These are phyloP conservation scores for Coemansia brasiliensis DNA, from an alignment of 192 early-diverging fungal genomes.

Conservation along the genomic window DNA sequence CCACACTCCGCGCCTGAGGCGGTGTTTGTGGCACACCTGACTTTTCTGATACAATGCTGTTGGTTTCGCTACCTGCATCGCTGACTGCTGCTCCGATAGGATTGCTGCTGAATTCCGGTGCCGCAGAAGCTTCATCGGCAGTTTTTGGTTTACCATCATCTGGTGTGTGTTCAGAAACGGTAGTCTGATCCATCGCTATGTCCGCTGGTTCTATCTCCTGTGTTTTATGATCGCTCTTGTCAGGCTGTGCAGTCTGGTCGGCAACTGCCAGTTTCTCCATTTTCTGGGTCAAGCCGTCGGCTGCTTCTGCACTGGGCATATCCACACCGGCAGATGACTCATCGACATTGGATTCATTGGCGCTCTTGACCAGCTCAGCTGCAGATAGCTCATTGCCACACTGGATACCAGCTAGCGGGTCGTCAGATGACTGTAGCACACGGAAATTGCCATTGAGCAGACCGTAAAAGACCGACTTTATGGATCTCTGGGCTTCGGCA, in stretches of 20 bases:
- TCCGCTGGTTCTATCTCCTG: too few relatives aligned
- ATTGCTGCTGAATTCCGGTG: neutral
- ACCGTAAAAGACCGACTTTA: constrained; percentile 38
- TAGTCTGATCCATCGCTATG: too few relatives aligned
- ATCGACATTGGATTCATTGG: neutral
- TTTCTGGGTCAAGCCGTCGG: neutral
- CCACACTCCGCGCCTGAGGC: constrained; percentile 16
- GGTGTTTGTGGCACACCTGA: constrained; percentile 10
- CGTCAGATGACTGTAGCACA: constrained; percentile 22
- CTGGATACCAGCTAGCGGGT: constrained; percentile 18
- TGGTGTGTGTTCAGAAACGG: too few relatives aligned
- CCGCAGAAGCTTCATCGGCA: neutral
- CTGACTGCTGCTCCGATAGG: neutral
- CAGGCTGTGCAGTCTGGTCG: neutral
- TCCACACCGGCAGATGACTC: neutral
- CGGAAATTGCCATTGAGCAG: constrained; percentile 29
- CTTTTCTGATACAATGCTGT: constrained; percentile 7
- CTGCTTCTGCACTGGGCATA: neutral
- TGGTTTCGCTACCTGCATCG: neutral
- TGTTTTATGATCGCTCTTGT: neutral
- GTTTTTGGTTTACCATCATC: too few relatives aligned
- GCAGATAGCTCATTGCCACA: neutral
- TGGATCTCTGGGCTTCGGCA: constrained; percentile 20
- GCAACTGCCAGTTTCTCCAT: constrained; percentile 19
- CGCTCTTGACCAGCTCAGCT: neutral